Percentiles rank a stretch among this genome's conserved stretches.
Evolutionary conservation across 2,329 filamentous ascomycete species (phyloP).

Genomic region (Tetracladium maxilliforme): DNA sequence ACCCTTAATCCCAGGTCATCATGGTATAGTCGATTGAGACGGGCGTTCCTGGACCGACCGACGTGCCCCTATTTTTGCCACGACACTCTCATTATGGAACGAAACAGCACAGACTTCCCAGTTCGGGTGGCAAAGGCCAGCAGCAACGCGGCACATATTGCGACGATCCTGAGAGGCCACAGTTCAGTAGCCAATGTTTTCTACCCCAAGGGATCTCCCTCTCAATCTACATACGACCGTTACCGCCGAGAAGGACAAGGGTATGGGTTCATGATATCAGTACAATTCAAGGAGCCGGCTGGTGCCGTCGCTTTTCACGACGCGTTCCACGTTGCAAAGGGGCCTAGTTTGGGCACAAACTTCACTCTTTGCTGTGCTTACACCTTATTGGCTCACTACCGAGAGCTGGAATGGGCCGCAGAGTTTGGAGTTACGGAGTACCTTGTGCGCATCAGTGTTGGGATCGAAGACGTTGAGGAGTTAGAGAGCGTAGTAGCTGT

Average conservation of each 20-base stretch:
- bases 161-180: constrained; percentile 1
- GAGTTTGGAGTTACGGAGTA: constrained; percentile 5
- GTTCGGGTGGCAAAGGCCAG: constrained; percentile 22
- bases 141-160: constrained; percentile 26
- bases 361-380: constrained; percentile 13
- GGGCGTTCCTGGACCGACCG: constrained; percentile 12
- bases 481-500: too few relatives aligned
- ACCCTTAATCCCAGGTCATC: constrained; percentile 30
- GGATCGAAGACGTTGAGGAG: constrained; percentile 6
- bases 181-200: neutral
- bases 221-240: constrained; percentile 6
- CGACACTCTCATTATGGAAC: constrained; percentile 29
- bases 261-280: constrained; percentile 11
- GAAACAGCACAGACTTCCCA: constrained; percentile 28
- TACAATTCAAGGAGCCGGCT: constrained; percentile 8
- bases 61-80: constrained; percentile 29
- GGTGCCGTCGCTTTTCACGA: constrained; percentile 14
- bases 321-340: constrained; percentile 14
- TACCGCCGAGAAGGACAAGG: constrained; percentile 8
- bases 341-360: constrained; percentile 14
- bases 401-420: constrained; percentile 6
- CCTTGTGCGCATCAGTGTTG: constrained; percentile 7
- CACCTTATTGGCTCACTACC: constrained; percentile 9
- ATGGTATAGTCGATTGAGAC: constrained; percentile 22
- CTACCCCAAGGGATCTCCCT: neutral